A percentile compares a stretch with the other conserved stretches of the same genome.
These are phyloP conservation scores for Lactifluus pinguis DNA, from an alignment of 768 basidiomycete genomes.

Conservation along the genomic window DNA sequence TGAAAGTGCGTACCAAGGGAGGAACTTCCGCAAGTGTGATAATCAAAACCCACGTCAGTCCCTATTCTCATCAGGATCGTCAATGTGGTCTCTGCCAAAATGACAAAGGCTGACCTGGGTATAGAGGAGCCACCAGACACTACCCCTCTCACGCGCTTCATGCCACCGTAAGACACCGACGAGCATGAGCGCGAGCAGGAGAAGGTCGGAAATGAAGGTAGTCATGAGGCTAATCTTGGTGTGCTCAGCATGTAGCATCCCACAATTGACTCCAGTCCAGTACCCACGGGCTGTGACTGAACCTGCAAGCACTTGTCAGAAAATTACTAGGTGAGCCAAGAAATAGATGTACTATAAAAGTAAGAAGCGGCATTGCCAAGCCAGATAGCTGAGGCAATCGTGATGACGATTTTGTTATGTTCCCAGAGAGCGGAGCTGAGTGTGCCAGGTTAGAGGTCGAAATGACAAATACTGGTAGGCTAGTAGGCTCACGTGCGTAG, in stretches of 20 bases:
- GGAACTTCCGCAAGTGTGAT: not conserved
- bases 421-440: not conserved
- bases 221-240: not conserved
- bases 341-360: not conserved
- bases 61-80: not conserved
- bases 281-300: not conserved
- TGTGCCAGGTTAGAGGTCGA: not conserved
- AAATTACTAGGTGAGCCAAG: not conserved
- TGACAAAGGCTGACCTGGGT: not conserved
- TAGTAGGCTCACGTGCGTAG: not conserved
- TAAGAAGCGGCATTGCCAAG: not conserved
- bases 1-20: not conserved
- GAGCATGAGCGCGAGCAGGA: not conserved
- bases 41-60: not conserved
- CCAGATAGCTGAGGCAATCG: not conserved
- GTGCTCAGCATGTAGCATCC: not conserved
- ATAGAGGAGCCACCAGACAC: not conserved
- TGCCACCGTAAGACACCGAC: conserved; percentile 2
- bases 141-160: not conserved
- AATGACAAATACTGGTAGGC: not conserved
- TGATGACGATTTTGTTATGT: not conserved
- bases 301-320: not conserved
- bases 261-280: not conserved
- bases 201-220: not conserved
- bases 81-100: not conserved